Conservation (phyloP, 768 basidiomycete genomes). For the Lactarius pseudohatsudake region DNA sequence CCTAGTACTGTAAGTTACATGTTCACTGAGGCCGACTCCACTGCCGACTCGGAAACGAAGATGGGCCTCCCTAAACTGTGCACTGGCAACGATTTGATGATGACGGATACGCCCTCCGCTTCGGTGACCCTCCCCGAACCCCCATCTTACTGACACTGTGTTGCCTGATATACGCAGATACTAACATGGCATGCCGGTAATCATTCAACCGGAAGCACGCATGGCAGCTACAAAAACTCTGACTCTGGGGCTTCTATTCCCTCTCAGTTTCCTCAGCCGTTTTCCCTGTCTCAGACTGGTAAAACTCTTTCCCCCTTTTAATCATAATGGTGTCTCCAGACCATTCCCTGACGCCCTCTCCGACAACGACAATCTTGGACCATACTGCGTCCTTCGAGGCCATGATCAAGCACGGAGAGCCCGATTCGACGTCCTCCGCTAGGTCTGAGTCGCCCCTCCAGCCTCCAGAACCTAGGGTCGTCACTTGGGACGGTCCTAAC, state of each 20-base stretch:
- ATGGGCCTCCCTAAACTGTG: neutral
- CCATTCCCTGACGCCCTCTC: neutral
- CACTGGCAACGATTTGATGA: neutral
- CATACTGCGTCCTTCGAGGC: neutral
- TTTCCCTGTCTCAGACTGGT: neutral
- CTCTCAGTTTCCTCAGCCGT: neutral
- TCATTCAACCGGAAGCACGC: neutral
- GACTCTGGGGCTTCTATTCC: neutral
- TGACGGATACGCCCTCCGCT: neutral
- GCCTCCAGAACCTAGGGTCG: neutral
- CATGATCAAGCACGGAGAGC: neutral
- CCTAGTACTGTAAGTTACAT: neutral
- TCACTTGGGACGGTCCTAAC: constrained; percentile 15
- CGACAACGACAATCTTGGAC: neutral
- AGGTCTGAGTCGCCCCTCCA: neutral
- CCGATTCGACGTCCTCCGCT: neutral
- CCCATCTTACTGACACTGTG: neutral
- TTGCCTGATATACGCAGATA: neutral
- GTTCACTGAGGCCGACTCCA: neutral
- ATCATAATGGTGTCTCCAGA: neutral
- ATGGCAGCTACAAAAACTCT: neutral
- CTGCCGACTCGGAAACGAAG: neutral
- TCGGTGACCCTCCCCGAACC: neutral
- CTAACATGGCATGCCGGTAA: neutral
- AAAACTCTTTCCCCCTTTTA: neutral